phyloP scores from a whole-genome alignment of 768 basidiomycete species.

The Russula griseocarnosa region DNA sequence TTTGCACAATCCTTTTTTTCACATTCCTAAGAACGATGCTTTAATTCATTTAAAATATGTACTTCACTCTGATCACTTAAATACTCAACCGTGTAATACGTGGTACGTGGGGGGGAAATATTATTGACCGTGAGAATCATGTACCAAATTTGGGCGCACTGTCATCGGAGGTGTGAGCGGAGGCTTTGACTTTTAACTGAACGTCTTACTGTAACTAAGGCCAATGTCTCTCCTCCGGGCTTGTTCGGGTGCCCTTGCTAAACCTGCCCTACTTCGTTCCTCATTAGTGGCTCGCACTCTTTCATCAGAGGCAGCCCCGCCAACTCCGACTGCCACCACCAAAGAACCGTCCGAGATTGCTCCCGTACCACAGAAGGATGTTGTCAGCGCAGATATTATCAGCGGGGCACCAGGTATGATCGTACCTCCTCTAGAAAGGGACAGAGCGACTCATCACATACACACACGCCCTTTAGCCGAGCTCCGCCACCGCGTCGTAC shows the following conservation, averaged over 20 bases:
- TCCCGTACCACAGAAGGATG: constrained; percentile 48
- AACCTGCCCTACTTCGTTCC: constrained; percentile 29
- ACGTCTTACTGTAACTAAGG: neutral
- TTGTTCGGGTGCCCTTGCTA: constrained; percentile 33
- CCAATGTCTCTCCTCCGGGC: constrained; percentile 53
- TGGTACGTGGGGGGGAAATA: too few relatives aligned
- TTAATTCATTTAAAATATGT: neutral
- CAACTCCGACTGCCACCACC: constrained; percentile 31
- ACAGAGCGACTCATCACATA: constrained; percentile 3
- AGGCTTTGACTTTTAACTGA: neutral
- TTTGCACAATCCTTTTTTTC: constrained; percentile 1
- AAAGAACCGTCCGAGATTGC: constrained; percentile 41
- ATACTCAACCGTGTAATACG: neutral
- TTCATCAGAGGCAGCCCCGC: constrained; percentile 31
- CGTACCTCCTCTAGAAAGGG: neutral
- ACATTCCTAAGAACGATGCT: constrained; percentile 5
- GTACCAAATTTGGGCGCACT: neutral
- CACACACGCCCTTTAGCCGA: constrained; percentile 48
- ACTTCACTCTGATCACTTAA: too few relatives aligned
- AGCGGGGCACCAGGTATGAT: constrained; percentile 81
- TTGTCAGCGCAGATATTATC: constrained; percentile 74
- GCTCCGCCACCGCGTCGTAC: constrained; percentile 79
- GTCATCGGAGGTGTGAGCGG: neutral
- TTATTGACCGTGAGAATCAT: constrained; percentile 1
- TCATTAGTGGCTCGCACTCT: constrained; percentile 20